phyloP scores from a whole-genome alignment of 805 yeast genomes.

The Candida ulmi region DNA sequence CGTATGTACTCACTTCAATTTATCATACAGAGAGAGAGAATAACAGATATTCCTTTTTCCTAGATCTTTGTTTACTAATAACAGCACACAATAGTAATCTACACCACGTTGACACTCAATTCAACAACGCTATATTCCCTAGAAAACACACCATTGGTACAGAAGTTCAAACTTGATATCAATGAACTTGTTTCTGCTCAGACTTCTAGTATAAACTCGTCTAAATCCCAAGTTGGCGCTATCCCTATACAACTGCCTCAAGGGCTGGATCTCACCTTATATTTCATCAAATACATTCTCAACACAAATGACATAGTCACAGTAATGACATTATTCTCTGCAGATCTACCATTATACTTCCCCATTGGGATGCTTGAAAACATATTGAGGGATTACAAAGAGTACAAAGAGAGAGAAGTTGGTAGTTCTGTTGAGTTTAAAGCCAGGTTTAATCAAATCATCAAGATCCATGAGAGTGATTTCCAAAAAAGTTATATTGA shows the following conservation, averaged over 20 bases:
- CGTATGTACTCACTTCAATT: slow-evolving; percentile 1
- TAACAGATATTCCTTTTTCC: too few relatives aligned
- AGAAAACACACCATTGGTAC: slow-evolving; percentile 41
- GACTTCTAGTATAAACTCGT: slow-evolving; percentile 46
- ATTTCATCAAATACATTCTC: slow-evolving; percentile 16
- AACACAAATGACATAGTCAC: slow-evolving; percentile 19
- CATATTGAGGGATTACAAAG: slow-evolving; percentile 42
- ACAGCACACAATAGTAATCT: slow-evolving; percentile 25
- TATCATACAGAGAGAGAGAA: too few relatives aligned
- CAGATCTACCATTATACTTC: slow-evolving; percentile 14
- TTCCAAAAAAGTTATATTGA: slow-evolving; percentile 25
- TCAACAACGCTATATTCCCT: slow-evolving; percentile 57
- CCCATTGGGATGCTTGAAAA: slow-evolving; percentile 16
- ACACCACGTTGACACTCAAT: slow-evolving; percentile 44
- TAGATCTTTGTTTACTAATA: neutral
- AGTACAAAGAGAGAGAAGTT: slow-evolving; percentile 22
- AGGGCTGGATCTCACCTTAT: slow-evolving; percentile 10
- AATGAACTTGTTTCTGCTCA: slow-evolving; percentile 50
- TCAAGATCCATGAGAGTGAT: slow-evolving; percentile 46
- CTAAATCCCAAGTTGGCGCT: slow-evolving; percentile 28
- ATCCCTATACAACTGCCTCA: slow-evolving; percentile 12
- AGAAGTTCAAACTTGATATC: slow-evolving; percentile 40
- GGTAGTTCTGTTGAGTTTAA: slow-evolving; percentile 41
- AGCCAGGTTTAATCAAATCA: slow-evolving; percentile 49
- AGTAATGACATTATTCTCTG: slow-evolving; percentile 15